A percentile compares a stretch with the other conserved stretches of the same genome.
These are phyloP conservation scores for Elsinoe perseae DNA, from an alignment of 2,329 filamentous ascomycete species.

Conservation along the genomic window DNA sequence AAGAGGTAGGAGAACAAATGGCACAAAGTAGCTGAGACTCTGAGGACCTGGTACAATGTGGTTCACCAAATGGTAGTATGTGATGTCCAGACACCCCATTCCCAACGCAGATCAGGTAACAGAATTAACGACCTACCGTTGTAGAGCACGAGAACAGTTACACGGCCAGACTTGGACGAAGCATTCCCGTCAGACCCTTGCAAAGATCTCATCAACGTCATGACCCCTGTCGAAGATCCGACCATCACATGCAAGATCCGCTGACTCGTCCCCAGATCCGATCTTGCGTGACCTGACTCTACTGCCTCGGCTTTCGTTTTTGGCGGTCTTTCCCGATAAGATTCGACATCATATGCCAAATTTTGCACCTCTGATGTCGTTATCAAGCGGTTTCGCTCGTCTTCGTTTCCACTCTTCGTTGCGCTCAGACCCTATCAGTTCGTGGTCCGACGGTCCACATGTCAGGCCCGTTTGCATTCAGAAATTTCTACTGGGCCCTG, in stretches of 20 bases:
- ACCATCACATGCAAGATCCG: slow-evolving; percentile 10
- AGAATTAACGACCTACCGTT: not conserved
- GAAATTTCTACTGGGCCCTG: slow-evolving; percentile 2
- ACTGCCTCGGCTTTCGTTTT: not conserved
- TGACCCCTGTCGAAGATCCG: slow-evolving; percentile 11
- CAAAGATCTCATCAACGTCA: slow-evolving; percentile 5
- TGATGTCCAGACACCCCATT: slow-evolving; percentile 7
- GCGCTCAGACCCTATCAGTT: not conserved
- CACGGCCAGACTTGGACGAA: not conserved
- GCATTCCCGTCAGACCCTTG: not conserved
- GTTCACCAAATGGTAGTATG: slow-evolving; percentile 21
- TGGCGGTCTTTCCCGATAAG: slow-evolving; percentile 8
- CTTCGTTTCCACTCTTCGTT: not conserved
- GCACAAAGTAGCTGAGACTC: slow-evolving; percentile 25
- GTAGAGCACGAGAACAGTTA: not conserved
- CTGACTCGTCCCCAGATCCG: slow-evolving; percentile 7
- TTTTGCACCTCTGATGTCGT: slow-evolving; percentile 5
- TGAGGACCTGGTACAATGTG: slow-evolving; percentile 27
- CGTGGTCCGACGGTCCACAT: not conserved
- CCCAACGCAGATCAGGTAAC: not conserved
- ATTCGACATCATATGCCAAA: slow-evolving; percentile 15
- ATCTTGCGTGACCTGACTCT: slow-evolving; percentile 8
- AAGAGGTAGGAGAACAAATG: slow-evolving; percentile 23
- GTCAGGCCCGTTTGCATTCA: not conserved
- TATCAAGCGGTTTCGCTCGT: slow-evolving; percentile 8